Evolutionary conservation across 495 filamentous ascomycete genomes (phyloP).

Genomic region (Lindgomyces ingoldianus): DNA sequence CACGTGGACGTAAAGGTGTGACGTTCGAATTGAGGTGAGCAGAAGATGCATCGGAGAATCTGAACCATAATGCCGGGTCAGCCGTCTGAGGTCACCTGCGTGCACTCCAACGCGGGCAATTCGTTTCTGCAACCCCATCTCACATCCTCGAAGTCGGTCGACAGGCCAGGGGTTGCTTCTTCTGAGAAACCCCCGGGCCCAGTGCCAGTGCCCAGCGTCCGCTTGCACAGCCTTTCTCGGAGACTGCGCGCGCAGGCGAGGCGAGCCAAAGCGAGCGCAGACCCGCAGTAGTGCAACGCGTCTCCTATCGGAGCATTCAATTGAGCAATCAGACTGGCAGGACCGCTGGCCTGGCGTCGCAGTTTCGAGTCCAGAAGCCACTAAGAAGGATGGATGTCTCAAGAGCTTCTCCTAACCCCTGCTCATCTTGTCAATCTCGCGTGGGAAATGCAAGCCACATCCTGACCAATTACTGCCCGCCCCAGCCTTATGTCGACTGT

Average conservation of each 20-base stretch:
- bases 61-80: conserved; percentile 25
- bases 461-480: conserved; percentile 29
- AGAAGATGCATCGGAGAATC: conserved; percentile 30
- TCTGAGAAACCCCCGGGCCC: conserved; percentile 12
- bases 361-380: conserved; percentile 27
- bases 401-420: conserved; percentile 20
- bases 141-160: neutral
- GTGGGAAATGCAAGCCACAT: conserved; percentile 39
- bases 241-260: neutral
- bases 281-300: neutral
- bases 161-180: conserved; percentile 8
- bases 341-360: conserved; percentile 6
- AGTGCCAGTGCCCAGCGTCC: no score
- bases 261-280: neutral
- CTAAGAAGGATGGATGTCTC: conserved; percentile 36
- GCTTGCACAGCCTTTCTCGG: conserved; percentile 2
- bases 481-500: conserved; percentile 29
- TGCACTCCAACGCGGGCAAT: conserved; percentile 17
- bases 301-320: conserved; percentile 24
- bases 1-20: conserved; percentile 12
- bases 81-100: conserved; percentile 25
- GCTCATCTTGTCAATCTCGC: conserved; percentile 38
- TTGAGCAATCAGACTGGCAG: conserved; percentile 16
- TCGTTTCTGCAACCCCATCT: neutral
- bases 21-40: conserved; percentile 27